A percentile compares a stretch with the other conserved stretches of the same genome.
Evolutionary conservation across 345 rosid species (phyloP).

Genomic region (Aquilaria yunnanensis): DNA sequence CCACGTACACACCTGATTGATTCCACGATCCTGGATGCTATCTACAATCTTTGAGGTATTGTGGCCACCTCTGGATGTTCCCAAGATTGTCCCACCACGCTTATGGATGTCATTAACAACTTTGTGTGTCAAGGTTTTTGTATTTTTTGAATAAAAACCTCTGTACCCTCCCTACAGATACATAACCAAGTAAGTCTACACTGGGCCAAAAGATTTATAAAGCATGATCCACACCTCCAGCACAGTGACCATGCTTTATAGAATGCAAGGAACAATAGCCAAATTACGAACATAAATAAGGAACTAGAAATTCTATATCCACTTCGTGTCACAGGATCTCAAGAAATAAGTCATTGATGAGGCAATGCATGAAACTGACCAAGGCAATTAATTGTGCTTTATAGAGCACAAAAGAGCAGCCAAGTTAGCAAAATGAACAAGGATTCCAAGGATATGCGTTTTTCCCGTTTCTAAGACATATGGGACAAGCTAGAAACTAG

Average conservation of each 20-base stretch:
- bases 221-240: not conserved
- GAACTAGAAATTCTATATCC: too few species aligned
- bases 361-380: not conserved
- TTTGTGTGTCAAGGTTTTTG: constrained; percentile 54
- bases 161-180: constrained; percentile 74
- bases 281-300: not conserved
- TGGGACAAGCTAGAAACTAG: too few species aligned
- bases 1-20: constrained; percentile 57
- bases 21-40: constrained; percentile 88
- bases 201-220: not conserved
- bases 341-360: too few species aligned
- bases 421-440: too few species aligned
- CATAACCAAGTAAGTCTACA: not conserved
- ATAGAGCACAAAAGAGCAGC: too few species aligned
- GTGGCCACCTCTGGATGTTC: constrained; percentile 84
- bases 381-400: not conserved
- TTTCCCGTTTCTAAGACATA: too few species aligned
- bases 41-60: constrained; percentile 77
- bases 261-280: not conserved
- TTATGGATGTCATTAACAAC: constrained; percentile 81
- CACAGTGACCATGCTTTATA: not conserved
- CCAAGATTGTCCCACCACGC: constrained; percentile 86
- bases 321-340: too few species aligned
- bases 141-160: constrained; percentile 85
- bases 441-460: too few species aligned